These are phyloP conservation scores for Euryodendron excelsum DNA, from an alignment of 148 eudicot genomes.

Conservation along the genomic window DNA sequence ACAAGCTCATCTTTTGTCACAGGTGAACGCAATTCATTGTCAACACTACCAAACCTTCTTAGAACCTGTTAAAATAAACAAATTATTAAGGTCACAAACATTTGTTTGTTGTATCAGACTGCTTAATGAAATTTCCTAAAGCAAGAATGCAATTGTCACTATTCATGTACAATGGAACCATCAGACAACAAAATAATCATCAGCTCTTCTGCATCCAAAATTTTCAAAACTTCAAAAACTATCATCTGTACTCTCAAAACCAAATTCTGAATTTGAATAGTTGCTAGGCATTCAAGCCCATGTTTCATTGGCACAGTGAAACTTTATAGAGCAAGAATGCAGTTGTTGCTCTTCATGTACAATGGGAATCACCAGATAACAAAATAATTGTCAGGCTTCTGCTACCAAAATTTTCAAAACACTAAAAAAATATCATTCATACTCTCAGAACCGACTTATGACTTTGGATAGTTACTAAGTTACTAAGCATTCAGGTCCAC, in stretches of 20 bases:
- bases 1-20: conserved; percentile 82
- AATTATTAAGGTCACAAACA: background rate
- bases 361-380: background rate
- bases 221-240: background rate
- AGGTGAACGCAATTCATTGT: conserved; percentile 72
- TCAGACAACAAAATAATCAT: background rate
- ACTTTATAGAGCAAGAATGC: background rate
- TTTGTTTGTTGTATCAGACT: background rate
- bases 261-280: background rate
- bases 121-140: background rate
- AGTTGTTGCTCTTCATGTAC: background rate
- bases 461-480: background rate
- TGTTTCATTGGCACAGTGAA: background rate
- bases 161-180: background rate
- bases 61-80: conserved; percentile 47
- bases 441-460: background rate
- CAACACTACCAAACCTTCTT: conserved; percentile 62
- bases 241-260: background rate
- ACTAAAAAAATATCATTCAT: background rate
- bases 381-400: background rate
- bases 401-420: conserved; percentile 1
- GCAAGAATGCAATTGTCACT: background rate
- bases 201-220: background rate
- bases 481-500: background rate
- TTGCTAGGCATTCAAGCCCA: background rate